Evolutionary conservation across 2,329 filamentous ascomycete species (phyloP).

Genomic region (Aspergillus jensenii): DNA sequence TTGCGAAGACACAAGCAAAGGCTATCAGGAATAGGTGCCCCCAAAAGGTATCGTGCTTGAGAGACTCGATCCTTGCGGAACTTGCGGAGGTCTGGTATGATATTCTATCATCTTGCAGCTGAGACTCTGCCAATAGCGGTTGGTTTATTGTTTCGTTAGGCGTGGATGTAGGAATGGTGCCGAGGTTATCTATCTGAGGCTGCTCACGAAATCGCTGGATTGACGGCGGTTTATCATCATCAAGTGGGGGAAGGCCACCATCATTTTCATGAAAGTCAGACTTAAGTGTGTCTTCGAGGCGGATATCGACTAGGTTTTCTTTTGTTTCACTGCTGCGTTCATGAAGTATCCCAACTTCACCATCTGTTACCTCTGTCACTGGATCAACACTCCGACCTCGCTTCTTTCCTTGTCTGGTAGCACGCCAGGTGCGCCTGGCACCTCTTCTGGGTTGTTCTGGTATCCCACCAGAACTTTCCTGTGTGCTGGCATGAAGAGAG

Average conservation of each 20-base stretch:
- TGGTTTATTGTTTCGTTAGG: constrained; percentile 55
- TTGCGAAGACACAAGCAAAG: constrained; percentile 79
- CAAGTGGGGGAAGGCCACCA: constrained; percentile 39
- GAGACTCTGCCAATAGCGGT: constrained; percentile 44
- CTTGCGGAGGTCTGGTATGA: constrained; percentile 59
- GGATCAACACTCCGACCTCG: constrained; percentile 38
- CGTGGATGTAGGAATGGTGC: constrained; percentile 43
- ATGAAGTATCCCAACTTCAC: constrained; percentile 31
- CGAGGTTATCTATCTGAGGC: constrained; percentile 39
- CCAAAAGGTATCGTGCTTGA: constrained; percentile 87
- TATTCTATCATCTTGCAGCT: constrained; percentile 49
- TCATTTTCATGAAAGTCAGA: constrained; percentile 43
- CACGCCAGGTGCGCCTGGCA: constrained; percentile 59
- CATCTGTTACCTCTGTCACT: constrained; percentile 37
- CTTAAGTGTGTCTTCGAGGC: constrained; percentile 66
- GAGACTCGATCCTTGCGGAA: constrained; percentile 65
- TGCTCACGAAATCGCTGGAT: constrained; percentile 56
- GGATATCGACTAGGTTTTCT: constrained; percentile 77
- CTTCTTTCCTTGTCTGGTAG: constrained; percentile 44
- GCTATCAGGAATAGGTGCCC: constrained; percentile 85
- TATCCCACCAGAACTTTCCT: constrained; percentile 34
- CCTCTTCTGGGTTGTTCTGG: constrained; percentile 48
- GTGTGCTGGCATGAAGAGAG: constrained; percentile 53
- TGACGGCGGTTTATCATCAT: constrained; percentile 52
- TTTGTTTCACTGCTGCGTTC: constrained; percentile 58